phyloP scores from a whole-genome alignment of 441 rosid species.

The Raphanus hybrid region DNA sequence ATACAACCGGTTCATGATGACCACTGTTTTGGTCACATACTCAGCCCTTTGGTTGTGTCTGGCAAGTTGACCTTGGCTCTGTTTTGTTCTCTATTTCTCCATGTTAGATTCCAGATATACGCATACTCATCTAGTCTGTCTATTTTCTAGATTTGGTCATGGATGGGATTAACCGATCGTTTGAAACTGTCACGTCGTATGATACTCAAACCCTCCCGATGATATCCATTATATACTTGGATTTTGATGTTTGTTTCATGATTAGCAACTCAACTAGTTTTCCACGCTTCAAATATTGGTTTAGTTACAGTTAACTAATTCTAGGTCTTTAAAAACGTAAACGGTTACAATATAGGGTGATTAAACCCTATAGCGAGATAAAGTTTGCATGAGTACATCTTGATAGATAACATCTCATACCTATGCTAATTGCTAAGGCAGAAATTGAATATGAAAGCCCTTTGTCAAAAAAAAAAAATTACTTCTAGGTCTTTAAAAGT shows the following conservation, averaged over 20 bases:
- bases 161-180: background rate
- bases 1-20: slow-evolving; percentile 24
- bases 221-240: background rate
- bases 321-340: background rate
- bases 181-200: background rate
- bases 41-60: slow-evolving; percentile 19
- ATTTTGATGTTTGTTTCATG: background rate
- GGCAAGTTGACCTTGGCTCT: slow-evolving; percentile 46
- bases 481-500: background rate
- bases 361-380: too few species aligned
- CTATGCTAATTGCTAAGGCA: too few species aligned
- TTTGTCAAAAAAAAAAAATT: too few species aligned
- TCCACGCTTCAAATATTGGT: background rate
- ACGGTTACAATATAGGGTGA: too few species aligned
- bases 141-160: background rate
- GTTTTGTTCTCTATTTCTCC: slow-evolving; percentile 31
- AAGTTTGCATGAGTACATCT: too few species aligned
- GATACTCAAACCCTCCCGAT: background rate
- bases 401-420: too few species aligned
- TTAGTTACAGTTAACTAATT: background rate
- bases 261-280: background rate
- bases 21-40: slow-evolving; percentile 18
- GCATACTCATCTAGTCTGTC: background rate
- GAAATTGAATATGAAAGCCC: too few species aligned
- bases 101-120: slow-evolving; percentile 29